phyloP scores from a whole-genome alignment of 2,329 filamentous ascomycete species.

The Aureobasidium sp. region DNA sequence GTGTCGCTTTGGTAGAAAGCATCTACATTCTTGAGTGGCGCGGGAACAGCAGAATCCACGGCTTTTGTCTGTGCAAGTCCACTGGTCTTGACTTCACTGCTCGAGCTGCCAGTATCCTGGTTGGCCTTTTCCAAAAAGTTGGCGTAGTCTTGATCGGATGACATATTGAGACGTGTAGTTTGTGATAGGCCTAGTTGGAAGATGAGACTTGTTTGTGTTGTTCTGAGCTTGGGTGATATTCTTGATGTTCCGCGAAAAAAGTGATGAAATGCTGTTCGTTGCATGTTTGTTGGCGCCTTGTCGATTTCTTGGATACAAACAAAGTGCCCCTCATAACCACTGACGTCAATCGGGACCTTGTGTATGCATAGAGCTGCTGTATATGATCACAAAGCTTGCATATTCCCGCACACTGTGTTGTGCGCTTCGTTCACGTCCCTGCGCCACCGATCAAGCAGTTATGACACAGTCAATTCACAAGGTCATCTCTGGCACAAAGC shows the following conservation, averaged over 20 bases:
- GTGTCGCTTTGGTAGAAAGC: conserved; percentile 72
- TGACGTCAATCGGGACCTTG: neutral
- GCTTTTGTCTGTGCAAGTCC: conserved; percentile 32
- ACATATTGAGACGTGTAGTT: conserved; percentile 42
- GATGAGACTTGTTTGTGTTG: neutral
- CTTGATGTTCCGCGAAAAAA: too few species aligned
- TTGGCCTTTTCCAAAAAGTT: conserved; percentile 85
- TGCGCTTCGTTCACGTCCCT: too few species aligned
- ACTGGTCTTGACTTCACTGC: conserved; percentile 11
- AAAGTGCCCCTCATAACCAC: neutral
- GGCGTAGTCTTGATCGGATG: conserved; percentile 74
- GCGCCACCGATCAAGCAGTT: too few species aligned
- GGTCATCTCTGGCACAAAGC: too few species aligned
- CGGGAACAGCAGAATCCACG: conserved; percentile 51
- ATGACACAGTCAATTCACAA: too few species aligned
- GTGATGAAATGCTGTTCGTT: too few species aligned
- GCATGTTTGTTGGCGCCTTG: conserved; percentile 1
- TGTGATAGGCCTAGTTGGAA: neutral
- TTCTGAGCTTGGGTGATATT: neutral
- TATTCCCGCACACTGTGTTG: neutral
- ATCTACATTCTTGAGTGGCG: conserved; percentile 49
- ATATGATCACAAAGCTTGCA: neutral
- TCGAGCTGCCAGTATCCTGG: conserved; percentile 47
- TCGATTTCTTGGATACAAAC: neutral
- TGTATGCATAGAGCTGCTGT: neutral